A percentile compares a stretch with the other conserved stretches of the same genome.
phyloP scores from a whole-genome alignment of 441 rosid species.

The Manihot esculenta region DNA sequence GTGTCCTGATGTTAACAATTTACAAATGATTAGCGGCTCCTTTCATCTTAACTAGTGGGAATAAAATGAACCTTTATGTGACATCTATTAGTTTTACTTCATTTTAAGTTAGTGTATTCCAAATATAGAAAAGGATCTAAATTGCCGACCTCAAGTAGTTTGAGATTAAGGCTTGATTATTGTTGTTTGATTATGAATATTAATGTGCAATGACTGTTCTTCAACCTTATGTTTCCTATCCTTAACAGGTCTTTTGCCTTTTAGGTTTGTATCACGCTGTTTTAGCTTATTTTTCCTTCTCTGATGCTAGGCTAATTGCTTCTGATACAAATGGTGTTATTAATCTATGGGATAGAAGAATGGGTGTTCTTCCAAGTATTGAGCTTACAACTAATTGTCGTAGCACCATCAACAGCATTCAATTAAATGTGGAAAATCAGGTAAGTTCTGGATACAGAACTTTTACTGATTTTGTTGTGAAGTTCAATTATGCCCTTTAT shows the following conservation, averaged over 20 bases:
- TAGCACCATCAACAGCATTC: constrained; percentile 58
- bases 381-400: constrained; percentile 54
- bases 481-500: background rate
- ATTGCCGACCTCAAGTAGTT: no score
- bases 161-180: no score
- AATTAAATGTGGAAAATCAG: constrained; percentile 67
- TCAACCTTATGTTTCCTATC: background rate
- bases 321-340: constrained; percentile 70
- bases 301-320: constrained; percentile 58
- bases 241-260: background rate
- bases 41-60: background rate
- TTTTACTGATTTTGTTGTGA: background rate
- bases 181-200: no score
- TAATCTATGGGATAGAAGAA: constrained; percentile 88
- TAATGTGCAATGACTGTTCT: background rate
- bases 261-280: background rate
- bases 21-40: background rate
- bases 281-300: constrained; percentile 12
- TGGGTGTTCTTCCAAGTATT: constrained; percentile 58
- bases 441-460: constrained; percentile 31
- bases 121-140: background rate
- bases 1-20: background rate
- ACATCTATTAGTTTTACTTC: background rate
- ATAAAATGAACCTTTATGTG: background rate
- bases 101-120: background rate